Evolutionary conservation across 2,329 filamentous ascomycete species (phyloP).

Genomic region (Rhexocercosporidium sp.): DNA sequence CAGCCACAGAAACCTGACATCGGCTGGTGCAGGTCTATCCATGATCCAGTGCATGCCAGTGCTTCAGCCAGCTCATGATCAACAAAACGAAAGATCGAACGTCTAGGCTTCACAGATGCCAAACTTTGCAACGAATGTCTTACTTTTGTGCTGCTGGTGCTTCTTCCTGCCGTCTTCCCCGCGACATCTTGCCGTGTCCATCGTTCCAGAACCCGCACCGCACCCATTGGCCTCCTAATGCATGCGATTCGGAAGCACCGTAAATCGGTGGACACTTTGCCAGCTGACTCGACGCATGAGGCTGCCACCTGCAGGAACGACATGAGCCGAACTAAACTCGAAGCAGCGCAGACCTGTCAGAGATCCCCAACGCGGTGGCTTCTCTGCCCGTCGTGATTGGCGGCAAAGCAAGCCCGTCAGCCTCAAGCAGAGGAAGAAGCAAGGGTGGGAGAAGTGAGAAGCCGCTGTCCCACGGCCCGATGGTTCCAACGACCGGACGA

Average conservation of each 20-base stretch:
- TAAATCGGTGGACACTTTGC: constrained; percentile 9
- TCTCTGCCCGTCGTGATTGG: neutral
- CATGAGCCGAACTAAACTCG: neutral
- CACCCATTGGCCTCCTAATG: neutral
- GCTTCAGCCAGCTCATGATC: neutral
- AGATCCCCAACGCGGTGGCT: constrained; percentile 10
- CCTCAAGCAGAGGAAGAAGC: constrained; percentile 8
- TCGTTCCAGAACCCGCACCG: neutral
- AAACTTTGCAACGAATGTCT: neutral
- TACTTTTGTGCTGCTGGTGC: too few species aligned
- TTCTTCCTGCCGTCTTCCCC: constrained; percentile 2
- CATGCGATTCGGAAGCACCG: constrained; percentile 14
- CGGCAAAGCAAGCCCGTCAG: constrained; percentile 2
- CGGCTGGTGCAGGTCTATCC: neutral
- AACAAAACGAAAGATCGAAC: neutral
- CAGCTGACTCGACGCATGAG: constrained; percentile 4
- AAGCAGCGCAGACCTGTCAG: constrained; percentile 8
- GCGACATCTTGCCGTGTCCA: neutral
- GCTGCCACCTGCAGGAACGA: neutral
- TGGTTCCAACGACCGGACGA: neutral
- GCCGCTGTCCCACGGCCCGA: neutral
- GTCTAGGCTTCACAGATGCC: neutral
- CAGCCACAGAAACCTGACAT: constrained; percentile 13
- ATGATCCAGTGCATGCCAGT: neutral
- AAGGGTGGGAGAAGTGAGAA: neutral